A percentile compares a stretch with the other conserved stretches of the same genome.
These are phyloP conservation scores for Sclerotinia sclerotiorum DNA, from an alignment of 2,329 filamentous ascomycete genomes.

Conservation along the genomic window DNA sequence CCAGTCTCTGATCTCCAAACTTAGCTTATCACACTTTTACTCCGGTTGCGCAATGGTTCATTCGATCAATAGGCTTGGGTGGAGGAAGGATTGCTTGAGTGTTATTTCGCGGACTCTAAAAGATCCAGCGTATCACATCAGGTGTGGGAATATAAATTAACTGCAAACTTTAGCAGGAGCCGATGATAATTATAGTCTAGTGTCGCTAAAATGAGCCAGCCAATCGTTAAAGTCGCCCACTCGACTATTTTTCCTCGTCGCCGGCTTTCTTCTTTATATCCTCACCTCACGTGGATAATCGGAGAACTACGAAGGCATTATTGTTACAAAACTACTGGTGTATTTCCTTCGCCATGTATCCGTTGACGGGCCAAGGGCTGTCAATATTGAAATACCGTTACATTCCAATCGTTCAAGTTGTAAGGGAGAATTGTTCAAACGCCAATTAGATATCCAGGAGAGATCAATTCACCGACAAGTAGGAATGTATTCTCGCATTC, in stretches of 20 bases:
- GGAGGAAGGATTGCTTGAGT: background rate
- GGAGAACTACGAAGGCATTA: background rate
- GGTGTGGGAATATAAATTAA: too few species aligned
- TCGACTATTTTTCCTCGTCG: background rate
- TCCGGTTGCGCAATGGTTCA: background rate
- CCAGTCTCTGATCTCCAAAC: too few species aligned
- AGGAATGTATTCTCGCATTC: conserved; percentile 10
- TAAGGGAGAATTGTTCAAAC: conserved; percentile 7
- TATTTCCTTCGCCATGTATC: background rate
- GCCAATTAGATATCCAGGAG: conserved; percentile 6
- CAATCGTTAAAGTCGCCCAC: background rate
- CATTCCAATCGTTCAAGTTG: background rate
- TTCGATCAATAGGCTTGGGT: background rate
- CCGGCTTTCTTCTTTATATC: background rate
- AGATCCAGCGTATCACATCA: too few species aligned
- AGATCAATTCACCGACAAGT: background rate
- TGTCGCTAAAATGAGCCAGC: background rate
- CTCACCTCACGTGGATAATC: background rate
- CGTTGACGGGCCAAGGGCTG: background rate
- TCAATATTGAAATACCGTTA: background rate
- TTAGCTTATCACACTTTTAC: background rate
- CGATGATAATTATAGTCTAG: too few species aligned
- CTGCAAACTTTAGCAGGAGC: too few species aligned
- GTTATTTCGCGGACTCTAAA: background rate
- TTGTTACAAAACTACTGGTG: background rate